A percentile compares a stretch with the other conserved stretches of the same genome.
Conservation (phyloP, 129 eudicot genomes). For the Scalesia atractyloides region DNA sequence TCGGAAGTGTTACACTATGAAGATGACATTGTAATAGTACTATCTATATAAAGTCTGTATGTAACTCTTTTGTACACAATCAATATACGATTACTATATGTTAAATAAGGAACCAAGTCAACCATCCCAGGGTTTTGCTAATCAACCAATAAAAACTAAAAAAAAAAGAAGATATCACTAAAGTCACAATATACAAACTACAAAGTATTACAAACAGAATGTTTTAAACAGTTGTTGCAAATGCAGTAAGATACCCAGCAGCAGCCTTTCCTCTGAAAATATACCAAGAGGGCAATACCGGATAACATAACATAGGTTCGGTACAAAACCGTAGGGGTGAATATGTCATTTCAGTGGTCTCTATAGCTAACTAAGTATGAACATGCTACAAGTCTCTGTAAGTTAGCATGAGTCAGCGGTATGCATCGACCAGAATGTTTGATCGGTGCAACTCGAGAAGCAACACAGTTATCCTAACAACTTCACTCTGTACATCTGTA, state of each 20-base stretch:
- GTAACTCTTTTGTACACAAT: not conserved
- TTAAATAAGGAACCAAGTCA: no score
- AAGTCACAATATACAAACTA: no score
- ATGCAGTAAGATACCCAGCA: not conserved
- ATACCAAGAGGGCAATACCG: conserved; percentile 19
- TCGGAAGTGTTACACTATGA: no score
- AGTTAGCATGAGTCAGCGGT: conserved; percentile 5
- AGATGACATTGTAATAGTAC: no score
- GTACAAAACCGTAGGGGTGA: no score
- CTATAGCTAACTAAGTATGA: no score
- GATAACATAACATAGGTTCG: not conserved
- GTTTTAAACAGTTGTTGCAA: conserved; percentile 2
- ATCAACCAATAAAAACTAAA: no score
- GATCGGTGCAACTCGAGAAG: conserved; percentile 9
- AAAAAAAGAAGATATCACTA: no score
- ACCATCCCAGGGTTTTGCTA: no score
- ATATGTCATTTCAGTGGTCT: no score
- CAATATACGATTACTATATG: not conserved
- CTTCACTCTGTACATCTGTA: conserved; percentile 24
- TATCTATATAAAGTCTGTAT: no score
- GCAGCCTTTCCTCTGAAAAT: conserved; percentile 25
- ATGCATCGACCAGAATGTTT: not conserved
- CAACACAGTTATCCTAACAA: conserved; percentile 17
- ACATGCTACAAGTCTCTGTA: conserved; percentile 22
- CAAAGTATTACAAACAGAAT: conserved; percentile 2